These are phyloP conservation scores for Juncus inflexus DNA, from an alignment of 176 grass and related monocot genomes.

Conservation along the genomic window DNA sequence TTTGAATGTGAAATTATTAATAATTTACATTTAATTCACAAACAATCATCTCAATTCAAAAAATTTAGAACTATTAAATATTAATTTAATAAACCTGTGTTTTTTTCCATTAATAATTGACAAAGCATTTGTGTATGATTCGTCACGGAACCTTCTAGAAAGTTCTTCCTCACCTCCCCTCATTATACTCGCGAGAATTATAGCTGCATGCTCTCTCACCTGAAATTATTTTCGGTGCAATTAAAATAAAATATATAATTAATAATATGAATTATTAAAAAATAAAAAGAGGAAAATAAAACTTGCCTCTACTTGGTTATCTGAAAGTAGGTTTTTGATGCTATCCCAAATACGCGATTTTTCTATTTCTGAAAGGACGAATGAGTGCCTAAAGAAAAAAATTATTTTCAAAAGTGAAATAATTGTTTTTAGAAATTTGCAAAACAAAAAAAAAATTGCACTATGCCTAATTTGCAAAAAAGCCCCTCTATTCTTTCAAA, in stretches of 20 bases:
- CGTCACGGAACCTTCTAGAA: constrained; percentile 61
- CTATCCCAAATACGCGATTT: constrained; percentile 73
- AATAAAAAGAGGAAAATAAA: too few relatives aligned
- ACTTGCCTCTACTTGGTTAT: constrained; percentile 99
- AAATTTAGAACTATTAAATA: not conserved
- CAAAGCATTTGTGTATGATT: constrained; percentile 61
- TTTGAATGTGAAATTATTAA: constrained; percentile 34
- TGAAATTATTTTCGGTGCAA: constrained; percentile 31
- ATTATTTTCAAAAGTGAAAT: too few relatives aligned
- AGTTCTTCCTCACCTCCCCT: constrained; percentile 70
- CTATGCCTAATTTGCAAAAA: too few relatives aligned
- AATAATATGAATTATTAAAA: constrained; percentile 30
- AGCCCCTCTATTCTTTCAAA: constrained; percentile 34
- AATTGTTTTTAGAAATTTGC: not conserved
- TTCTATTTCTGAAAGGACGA: constrained; percentile 63
- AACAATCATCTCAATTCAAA: constrained; percentile 7
- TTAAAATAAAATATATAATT: not conserved
- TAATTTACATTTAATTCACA: not conserved
- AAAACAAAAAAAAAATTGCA: too few relatives aligned
- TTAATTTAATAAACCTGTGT: constrained; percentile 37
- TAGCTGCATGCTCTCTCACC: constrained; percentile 89
- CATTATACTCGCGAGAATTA: constrained; percentile 92
- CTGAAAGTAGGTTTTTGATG: constrained; percentile 84
- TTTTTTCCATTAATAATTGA: constrained; percentile 36
- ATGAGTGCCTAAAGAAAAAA: constrained; percentile 96